Conservation (phyloP, 192 early-diverging fungal genomes). For the Podila verticillata region DNA sequence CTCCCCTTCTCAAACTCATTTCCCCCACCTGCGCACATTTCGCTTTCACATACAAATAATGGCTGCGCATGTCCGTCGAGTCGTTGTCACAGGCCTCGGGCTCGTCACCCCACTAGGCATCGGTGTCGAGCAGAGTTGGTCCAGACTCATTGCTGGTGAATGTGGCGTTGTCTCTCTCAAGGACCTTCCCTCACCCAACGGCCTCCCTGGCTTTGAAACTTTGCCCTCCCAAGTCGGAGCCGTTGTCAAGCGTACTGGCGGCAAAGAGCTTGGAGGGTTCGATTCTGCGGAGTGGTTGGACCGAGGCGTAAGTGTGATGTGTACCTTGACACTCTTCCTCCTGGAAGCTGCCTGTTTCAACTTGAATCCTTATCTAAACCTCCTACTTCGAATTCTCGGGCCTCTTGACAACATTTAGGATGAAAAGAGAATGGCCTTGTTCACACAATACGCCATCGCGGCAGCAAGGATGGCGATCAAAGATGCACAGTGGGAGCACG, state of each 20-base stretch:
- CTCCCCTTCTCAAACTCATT: not conserved
- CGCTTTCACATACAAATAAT: slow-evolving; percentile 9
- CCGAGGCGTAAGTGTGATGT: slow-evolving; percentile 64
- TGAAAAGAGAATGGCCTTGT: slow-evolving; percentile 77
- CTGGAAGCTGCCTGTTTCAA: not conserved
- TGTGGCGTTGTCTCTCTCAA: slow-evolving; percentile 83
- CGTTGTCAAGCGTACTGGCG: slow-evolving; percentile 64
- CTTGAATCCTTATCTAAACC: not conserved
- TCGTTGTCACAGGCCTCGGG: slow-evolving; percentile 95
- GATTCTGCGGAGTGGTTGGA: slow-evolving; percentile 78
- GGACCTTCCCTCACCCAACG: slow-evolving; percentile 30
- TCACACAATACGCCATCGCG: slow-evolving; percentile 88
- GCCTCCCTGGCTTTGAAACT: slow-evolving; percentile 61
- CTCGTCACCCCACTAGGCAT: slow-evolving; percentile 91
- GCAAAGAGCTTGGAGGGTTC: slow-evolving; percentile 66
- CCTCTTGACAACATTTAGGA: slow-evolving; percentile 59
- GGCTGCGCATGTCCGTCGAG: slow-evolving; percentile 62
- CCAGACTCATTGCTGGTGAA: slow-evolving; percentile 70
- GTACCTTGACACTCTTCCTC: not conserved
- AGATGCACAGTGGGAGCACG: slow-evolving; percentile 80
- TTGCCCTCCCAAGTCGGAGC: slow-evolving; percentile 84
- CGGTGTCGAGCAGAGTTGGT: slow-evolving; percentile 78
- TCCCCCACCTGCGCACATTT: no score
- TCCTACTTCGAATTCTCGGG: not conserved
- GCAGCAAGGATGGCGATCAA: slow-evolving; percentile 86